Base-by-base conservation (phyloP, 2,329 filamentous ascomycete species). In the Grosmannia clavigera region DNA sequence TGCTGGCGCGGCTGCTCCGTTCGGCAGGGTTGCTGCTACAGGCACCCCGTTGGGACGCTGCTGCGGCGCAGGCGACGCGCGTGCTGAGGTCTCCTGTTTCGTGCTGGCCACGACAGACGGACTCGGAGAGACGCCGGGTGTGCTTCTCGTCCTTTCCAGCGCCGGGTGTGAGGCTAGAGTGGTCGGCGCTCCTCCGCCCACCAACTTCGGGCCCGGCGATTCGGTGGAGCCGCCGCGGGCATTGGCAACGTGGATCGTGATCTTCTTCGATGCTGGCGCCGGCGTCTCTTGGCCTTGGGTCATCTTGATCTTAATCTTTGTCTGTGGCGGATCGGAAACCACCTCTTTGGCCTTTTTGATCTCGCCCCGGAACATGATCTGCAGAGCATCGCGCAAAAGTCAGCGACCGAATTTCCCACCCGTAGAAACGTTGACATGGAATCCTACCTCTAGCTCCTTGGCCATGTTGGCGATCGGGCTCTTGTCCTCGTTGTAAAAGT, bases 401-500 rank as follows among this genome's bases (percentile, higher is more conserved):
- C 43, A 46, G 43, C 43, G 10, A 9, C 19, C 19, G 43, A 7
- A 43, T 43, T 43, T 12, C 14, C 29, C 4, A 33, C 33, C 38
- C 38, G 6, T 57, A 12, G 22, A n/a, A 61, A 55, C 7, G 12
- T 6, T 33, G 14, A 14, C 35, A 35, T 5, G 31, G 35, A 14
- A 29, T 25, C 70, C 56, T 75, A 90, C 89, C 82, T 95, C 86
- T 7, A 96, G 81, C 62, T 94, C 85, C 56, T 85, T 82, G 0
- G 90, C 90, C 62, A 94, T 77, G 27, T 82, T 78, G 64, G 85
- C 90, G 58, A 96, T 92, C 19, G 90, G 87, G 68, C 92, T 96
- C 4, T 87, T 88, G 68, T 96, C 91, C 71, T 96, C 90, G 66
- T 96, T 96, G 76, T 92, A 96, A 61, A 86, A 86, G 67, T 85